Base-by-base conservation (phyloP, 495 filamentous ascomycete species). In the Xylaria grammica region DNA sequence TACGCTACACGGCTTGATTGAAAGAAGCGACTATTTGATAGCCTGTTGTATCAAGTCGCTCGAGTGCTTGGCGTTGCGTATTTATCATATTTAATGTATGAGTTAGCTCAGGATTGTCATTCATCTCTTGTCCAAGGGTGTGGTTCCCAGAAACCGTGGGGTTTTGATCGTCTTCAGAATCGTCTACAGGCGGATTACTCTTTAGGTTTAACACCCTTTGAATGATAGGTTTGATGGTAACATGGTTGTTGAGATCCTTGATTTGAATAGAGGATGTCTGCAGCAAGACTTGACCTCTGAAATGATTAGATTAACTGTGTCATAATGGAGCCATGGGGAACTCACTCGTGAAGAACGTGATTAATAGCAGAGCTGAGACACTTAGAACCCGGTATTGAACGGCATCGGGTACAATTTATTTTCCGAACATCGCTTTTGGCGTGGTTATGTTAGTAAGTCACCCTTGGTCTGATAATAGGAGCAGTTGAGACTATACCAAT, bases 311-410 rank as follows among this genome's bases (percentile, higher is more conserved):
- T 26, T 19, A n/a, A n/a, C n/a, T n/a, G n/a, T 20, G 42, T 19
- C 10, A 4, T 3, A 3, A 24, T 17, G 22, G 15, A 36, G 13
- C 24, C 7, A 32, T 20, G 40, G 42, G 49, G n/a, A n/a, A 64
- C 72, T 58, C 63, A 77, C 79, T 67, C 27, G n/a, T 73, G 34
- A 29, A 80, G 45, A 36, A 76, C 75, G 56, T 80, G 76, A 54
- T 76, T 76, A 0, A 70, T 63, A 0, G 76, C 73, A 2, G 73
- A 70, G 0, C 67, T 59, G 20, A 78, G 7, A 59, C 71, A 78
- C 19, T 63, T 69, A 1, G 74, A 56, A 9, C 78, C 78, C 1
- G 80, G 29, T 0, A 69, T 22, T 4, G 65, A 53, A 20, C 20
- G 17, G 38, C 78, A 81, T 26, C 32, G 15, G 8, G 11, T 15